These are phyloP conservation scores for Podaxis carcinomalis DNA, from an alignment of 768 basidiomycete genomes.

Conservation along the genomic window DNA sequence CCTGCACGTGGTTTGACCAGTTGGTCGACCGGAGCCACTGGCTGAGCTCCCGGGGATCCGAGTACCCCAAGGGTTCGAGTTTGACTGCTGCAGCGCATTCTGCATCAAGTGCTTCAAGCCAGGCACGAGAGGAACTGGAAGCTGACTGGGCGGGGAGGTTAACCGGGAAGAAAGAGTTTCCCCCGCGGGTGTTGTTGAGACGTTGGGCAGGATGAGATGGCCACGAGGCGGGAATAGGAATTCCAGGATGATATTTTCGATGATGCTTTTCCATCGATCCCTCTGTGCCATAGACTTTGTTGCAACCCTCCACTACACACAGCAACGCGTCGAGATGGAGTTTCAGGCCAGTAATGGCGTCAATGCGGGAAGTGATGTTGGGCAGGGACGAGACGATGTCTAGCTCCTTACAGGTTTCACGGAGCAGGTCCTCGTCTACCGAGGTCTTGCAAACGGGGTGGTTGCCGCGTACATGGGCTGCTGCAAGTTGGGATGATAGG, in stretches of 20 bases:
- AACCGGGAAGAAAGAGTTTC: neutral
- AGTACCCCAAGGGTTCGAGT: neutral
- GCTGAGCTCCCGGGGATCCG: constrained; percentile 6
- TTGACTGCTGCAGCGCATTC: neutral
- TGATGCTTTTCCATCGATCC: neutral
- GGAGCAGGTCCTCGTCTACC: neutral
- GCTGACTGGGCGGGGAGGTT: neutral
- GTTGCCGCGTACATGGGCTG: neutral
- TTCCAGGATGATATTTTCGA: neutral
- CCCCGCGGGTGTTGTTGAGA: neutral
- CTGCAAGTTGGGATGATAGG: neutral
- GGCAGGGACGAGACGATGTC: neutral
- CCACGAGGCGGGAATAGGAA: neutral
- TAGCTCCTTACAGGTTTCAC: neutral
- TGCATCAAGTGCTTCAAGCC: neutral
- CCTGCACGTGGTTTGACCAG: constrained; percentile 8
- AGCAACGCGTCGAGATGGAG: neutral
- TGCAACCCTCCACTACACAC: neutral
- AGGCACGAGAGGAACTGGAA: neutral
- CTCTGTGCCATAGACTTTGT: neutral
- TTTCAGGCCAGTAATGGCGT: neutral
- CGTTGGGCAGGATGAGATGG: neutral
- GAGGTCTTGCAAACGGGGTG: neutral
- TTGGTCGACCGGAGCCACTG: constrained; percentile 10
- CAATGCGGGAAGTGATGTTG: neutral